Conservation (phyloP, 331 rosid species). For the Stylosanthes scabra region DNA sequence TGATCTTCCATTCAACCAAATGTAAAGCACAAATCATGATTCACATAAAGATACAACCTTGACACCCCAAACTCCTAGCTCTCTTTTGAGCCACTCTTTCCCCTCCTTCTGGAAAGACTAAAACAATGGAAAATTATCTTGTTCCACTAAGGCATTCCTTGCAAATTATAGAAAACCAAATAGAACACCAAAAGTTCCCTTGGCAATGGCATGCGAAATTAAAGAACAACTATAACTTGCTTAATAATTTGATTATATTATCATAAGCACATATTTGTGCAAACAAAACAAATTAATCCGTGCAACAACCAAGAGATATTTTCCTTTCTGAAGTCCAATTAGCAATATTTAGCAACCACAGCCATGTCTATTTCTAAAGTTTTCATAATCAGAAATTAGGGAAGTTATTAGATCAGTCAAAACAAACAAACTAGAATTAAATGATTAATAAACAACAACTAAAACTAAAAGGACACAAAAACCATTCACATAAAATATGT, state of each 20-base stretch:
- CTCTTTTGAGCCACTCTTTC: neutral
- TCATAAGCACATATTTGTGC: constrained; percentile 2
- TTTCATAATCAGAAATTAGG: constrained; percentile 13
- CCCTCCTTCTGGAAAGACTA: constrained; percentile 1
- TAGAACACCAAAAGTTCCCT: constrained; percentile 12
- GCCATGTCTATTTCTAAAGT: neutral
- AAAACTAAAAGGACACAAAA: constrained; percentile 2
- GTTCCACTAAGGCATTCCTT: constrained; percentile 10
- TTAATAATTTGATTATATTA: neutral
- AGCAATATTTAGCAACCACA: constrained; percentile 21
- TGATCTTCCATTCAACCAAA: neutral
- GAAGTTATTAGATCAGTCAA: constrained; percentile 7
- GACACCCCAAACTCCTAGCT: too few relatives aligned
- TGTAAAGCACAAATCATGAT: neutral
- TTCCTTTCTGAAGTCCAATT: constrained; percentile 15
- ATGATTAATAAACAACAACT: neutral
- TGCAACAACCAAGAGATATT: constrained; percentile 19
- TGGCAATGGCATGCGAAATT: neutral
- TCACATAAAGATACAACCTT: neutral
- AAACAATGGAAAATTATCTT: constrained; percentile 16
- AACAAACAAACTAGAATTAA: neutral
- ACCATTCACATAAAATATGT: constrained; percentile 18
- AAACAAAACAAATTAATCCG: constrained; percentile 21
- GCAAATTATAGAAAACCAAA: constrained; percentile 21
- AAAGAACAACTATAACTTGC: constrained; percentile 1